A percentile compares a stretch with the other conserved stretches of the same genome.
Evolutionary conservation across 2,329 filamentous ascomycete species (phyloP).

Genomic region (Stagonosporopsis tanaceti): DNA sequence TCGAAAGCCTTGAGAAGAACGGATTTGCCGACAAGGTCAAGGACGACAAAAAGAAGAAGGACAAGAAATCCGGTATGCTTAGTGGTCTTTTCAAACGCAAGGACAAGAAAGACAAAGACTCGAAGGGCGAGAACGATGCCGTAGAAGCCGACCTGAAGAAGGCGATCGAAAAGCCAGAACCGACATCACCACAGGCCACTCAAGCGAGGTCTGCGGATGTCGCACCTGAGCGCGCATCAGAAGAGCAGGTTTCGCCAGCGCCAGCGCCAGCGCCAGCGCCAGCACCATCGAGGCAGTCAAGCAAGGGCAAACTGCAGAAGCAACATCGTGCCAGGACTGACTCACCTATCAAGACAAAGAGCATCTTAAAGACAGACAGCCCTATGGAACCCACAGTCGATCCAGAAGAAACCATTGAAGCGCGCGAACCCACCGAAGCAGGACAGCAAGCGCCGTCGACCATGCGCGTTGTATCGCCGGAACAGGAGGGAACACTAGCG

Average conservation of each 20-base stretch:
- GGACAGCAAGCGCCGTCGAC: slow-evolving; percentile 35
- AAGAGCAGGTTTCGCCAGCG: slow-evolving; percentile 40
- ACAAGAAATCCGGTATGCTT: slow-evolving; percentile 75
- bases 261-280: slow-evolving; percentile 29
- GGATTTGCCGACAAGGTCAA: slow-evolving; percentile 67
- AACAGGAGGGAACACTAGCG: slow-evolving; percentile 19
- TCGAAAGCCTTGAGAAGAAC: slow-evolving; percentile 79
- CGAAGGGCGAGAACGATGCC: slow-evolving; percentile 38
- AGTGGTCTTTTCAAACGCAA: slow-evolving; percentile 74
- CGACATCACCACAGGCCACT: slow-evolving; percentile 40
- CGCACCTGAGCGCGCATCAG: slow-evolving; percentile 36
- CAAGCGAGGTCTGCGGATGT: slow-evolving; percentile 45
- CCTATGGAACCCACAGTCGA: slow-evolving; percentile 37
- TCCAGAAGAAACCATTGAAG: slow-evolving; percentile 18
- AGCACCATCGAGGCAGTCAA: slow-evolving; percentile 42
- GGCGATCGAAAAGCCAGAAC: slow-evolving; percentile 47
- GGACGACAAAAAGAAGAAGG: slow-evolving; percentile 78
- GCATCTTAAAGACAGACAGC: slow-evolving; percentile 43
- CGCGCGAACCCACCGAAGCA: slow-evolving; percentile 20
- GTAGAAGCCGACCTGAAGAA: slow-evolving; percentile 57
- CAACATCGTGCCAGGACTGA: slow-evolving; percentile 40
- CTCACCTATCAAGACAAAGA: slow-evolving; percentile 44
- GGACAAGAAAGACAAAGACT: slow-evolving; percentile 65
- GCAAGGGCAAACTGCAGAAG: slow-evolving; percentile 52
- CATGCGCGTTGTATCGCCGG: slow-evolving; percentile 47